Evolutionary conservation across 2,329 filamentous ascomycete genomes (phyloP), one percentile per base, ranked within the genome.

Genomic region (Leptoxyphium fumago): DNA sequence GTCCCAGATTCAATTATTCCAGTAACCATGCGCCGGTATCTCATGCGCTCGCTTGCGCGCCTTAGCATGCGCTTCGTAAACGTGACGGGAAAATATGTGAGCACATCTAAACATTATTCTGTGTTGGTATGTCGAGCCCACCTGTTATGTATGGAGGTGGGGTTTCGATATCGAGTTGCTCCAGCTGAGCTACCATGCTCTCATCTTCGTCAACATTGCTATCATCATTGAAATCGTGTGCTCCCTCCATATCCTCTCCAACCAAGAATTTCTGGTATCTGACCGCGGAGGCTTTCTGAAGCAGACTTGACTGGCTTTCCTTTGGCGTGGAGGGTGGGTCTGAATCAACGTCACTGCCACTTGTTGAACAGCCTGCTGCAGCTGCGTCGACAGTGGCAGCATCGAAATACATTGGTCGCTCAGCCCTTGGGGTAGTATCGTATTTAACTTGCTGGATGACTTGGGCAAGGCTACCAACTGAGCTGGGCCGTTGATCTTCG

Each of bases 341-440:
- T 5, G 32, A 36, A 36, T 36, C 32, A 36, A 15, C 9, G 9
- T 36, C 32, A 15, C 32, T 36, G 15, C 32, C 32, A 36, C 32
- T 36, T 13, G 32, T 36, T 3, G 32, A 36, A 15, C 32, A 36
- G 11, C 32, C 32, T 15, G 32, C 15, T 13, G 13, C 32, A 13
- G 13, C 9, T 4, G 32, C 32, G 15, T 36, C 41, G n/a, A 47
- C 43, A 28, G 44, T 44, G 7, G 48, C 28, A 0, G 45, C 46
- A 32, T 55, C 56, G 40, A 63, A 61, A 46, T 62, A 60, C 11
- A 62, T 14, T 5, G 62, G 54, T 45, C 63, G 63, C 40, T 69
- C 65, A 1, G 51, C 53, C 9, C 59, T 65, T 1, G 67, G 68
- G 2, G 68, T 71, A 18, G 60, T 65, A 21, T 70, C 68, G 29